A percentile compares a stretch with the other conserved stretches of the same genome.
phyloP scores from a whole-genome alignment of 805 yeast species.

The Debaryomyces prosopidis region DNA sequence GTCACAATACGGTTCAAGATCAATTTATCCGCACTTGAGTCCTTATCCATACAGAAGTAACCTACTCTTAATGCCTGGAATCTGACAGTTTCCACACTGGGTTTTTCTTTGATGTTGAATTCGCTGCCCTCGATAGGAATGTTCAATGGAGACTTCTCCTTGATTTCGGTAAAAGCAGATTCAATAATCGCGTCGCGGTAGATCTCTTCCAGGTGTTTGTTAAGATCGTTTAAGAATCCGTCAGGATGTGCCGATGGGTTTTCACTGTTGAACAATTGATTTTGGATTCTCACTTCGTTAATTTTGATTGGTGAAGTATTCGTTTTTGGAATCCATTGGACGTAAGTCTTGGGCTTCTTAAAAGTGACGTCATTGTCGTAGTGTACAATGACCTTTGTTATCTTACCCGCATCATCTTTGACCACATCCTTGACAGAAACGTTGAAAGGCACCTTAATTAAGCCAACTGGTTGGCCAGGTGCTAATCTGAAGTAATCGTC shows the following conservation, averaged over 20 bases:
- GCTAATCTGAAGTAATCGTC: constrained; percentile 84
- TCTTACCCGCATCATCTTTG: constrained; percentile 61
- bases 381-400: constrained; percentile 71
- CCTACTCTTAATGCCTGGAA: constrained; percentile 98
- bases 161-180: constrained; percentile 66
- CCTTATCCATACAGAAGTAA: constrained; percentile 88
- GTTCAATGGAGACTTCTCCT: constrained; percentile 74
- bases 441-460: constrained; percentile 86
- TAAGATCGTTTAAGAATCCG: constrained; percentile 84
- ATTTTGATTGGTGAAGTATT: constrained; percentile 46
- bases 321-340: constrained; percentile 92
- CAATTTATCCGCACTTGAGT: constrained; percentile 58
- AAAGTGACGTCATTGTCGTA: constrained; percentile 66
- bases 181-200: constrained; percentile 71
- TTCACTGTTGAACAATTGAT: constrained; percentile 84
- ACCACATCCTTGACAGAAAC: constrained; percentile 70
- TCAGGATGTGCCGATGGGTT: constrained; percentile 88
- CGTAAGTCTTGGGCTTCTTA: constrained; percentile 89
- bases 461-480: constrained; percentile 92
- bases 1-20: constrained; percentile 91
- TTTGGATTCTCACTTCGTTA: constrained; percentile 81
- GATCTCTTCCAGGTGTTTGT: constrained; percentile 73
- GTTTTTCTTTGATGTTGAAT: constrained; percentile 71
- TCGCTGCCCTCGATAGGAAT: constrained; percentile 57
- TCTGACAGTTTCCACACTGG: constrained; percentile 74